A percentile compares a stretch with the other conserved stretches of the same genome.
Evolutionary conservation across 768 basidiomycete species (phyloP).

Genomic region (Phanerodontia chrysosporium): DNA sequence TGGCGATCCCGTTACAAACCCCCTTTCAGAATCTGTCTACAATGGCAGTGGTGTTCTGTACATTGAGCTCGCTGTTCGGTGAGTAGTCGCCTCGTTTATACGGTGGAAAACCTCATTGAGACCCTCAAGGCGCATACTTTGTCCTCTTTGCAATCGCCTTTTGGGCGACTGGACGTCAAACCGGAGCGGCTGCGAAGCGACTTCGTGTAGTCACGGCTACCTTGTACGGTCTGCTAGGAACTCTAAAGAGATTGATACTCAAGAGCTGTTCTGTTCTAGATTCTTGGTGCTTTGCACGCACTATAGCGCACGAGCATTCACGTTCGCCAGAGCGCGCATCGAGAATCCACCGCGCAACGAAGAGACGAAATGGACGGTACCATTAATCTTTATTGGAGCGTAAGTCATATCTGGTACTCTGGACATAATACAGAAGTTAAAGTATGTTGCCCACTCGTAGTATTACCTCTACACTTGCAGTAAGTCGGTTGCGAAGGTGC

Average conservation of each 20-base stretch:
- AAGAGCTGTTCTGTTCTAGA: conserved; percentile 9
- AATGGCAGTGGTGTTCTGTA: conserved; percentile 3
- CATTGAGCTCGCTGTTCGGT: conserved; percentile 10
- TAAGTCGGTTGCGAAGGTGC: not conserved
- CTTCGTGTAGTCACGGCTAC: conserved; percentile 16
- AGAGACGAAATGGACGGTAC: conserved; percentile 17
- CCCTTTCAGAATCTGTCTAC: conserved; percentile 6
- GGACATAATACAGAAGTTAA: too few species aligned
- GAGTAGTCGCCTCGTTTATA: not conserved
- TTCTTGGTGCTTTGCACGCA: conserved; percentile 19
- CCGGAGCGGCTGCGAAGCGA: conserved; percentile 5
- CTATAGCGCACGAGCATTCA: conserved; percentile 19
- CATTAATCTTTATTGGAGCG: conserved; percentile 15
- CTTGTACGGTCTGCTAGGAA: conserved; percentile 13
- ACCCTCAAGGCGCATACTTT: conserved; percentile 17
- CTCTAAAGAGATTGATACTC: not conserved
- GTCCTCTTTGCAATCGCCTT: conserved; percentile 19
- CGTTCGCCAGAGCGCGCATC: conserved; percentile 17
- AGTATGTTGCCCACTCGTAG: conserved; percentile 7
- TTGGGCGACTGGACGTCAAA: conserved; percentile 16
- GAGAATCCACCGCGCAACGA: conserved; percentile 10
- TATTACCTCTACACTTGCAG: conserved; percentile 16
- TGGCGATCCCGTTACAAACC: not conserved
- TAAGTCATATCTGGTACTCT: conserved; percentile 3
- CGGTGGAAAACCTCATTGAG: not conserved